A percentile compares a stretch with the other conserved stretches of the same genome.
Conservation (phyloP, 768 basidiomycete genomes). For the Boletus sp. region DNA sequence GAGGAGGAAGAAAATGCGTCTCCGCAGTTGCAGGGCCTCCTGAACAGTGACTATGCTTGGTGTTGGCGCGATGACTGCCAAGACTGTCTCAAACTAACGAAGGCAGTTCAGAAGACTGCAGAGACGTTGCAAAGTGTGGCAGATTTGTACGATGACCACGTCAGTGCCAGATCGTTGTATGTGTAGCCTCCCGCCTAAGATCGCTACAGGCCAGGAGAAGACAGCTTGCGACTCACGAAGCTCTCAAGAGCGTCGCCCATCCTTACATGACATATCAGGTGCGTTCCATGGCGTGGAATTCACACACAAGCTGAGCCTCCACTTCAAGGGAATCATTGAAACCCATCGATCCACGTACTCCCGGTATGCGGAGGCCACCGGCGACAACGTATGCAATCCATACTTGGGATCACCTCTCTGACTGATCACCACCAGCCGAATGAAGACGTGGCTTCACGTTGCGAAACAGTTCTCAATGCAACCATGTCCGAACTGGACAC, state of each 20-base stretch:
- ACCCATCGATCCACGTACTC: slow-evolving; percentile 69
- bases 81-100: slow-evolving; percentile 73
- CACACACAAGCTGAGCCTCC: background rate
- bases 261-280: slow-evolving; percentile 72
- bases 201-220: slow-evolving; percentile 60
- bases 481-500: slow-evolving; percentile 87
- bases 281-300: background rate
- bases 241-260: slow-evolving; percentile 72
- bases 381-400: slow-evolving; percentile 24
- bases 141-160: slow-evolving; percentile 77
- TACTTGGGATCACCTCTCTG: background rate
- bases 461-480: slow-evolving; percentile 84
- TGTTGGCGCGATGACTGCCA: slow-evolving; percentile 81
- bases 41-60: slow-evolving; percentile 77
- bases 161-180: slow-evolving; percentile 33
- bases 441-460: slow-evolving; percentile 66
- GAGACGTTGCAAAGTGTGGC: slow-evolving; percentile 73
- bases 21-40: slow-evolving; percentile 48
- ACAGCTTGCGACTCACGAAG: slow-evolving; percentile 72
- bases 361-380: slow-evolving; percentile 55
- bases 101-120: slow-evolving; percentile 70
- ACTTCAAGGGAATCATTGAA: slow-evolving; percentile 59
- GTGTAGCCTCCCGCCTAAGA: slow-evolving; percentile 4
- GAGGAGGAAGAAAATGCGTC: slow-evolving; percentile 44
- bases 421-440: slow-evolving; percentile 41